A percentile compares a stretch with the other conserved stretches of the same genome.
phyloP scores from a whole-genome alignment of 2,329 filamentous ascomycete genomes.

The Hymenoscyphus linearis region DNA sequence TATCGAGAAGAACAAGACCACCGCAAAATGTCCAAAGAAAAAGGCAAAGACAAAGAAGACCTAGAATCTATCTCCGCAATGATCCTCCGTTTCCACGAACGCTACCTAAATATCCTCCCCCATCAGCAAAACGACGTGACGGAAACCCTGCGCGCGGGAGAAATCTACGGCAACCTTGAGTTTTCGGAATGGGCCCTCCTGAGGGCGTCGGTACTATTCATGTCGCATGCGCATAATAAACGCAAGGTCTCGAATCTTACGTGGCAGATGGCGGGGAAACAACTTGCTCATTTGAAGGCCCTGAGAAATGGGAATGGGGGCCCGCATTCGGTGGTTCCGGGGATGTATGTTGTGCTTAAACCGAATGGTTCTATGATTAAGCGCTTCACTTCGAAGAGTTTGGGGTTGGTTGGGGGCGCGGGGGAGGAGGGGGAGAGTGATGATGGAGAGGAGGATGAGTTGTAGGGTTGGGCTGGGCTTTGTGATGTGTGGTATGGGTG shows the following conservation, averaged over 20 bases:
- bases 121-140: slow-evolving; percentile 14
- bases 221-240: slow-evolving; percentile 9
- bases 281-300: slow-evolving; percentile 27
- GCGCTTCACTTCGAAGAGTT: background rate
- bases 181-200: slow-evolving; percentile 39
- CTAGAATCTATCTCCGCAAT: slow-evolving; percentile 6
- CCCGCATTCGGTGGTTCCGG: slow-evolving; percentile 6
- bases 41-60: background rate
- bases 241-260: slow-evolving; percentile 8
- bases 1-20: no score
- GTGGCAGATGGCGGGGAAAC: slow-evolving; percentile 30
- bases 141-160: slow-evolving; percentile 16
- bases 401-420: background rate
- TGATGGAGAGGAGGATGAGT: background rate
- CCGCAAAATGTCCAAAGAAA: background rate
- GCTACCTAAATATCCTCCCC: slow-evolving; percentile 25
- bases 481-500: background rate
- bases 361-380: slow-evolving; percentile 18
- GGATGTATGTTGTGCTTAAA: slow-evolving; percentile 21
- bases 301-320: background rate
- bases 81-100: slow-evolving; percentile 11
- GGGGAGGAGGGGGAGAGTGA: background rate
- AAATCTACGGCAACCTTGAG: slow-evolving; percentile 12
- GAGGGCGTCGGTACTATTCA: slow-evolving; percentile 38
- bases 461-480: background rate